Percentiles rank a stretch among this genome's conserved stretches.
Conservation (phyloP, 306 rosid species). For the Trichosanthes cucumerina region DNA sequence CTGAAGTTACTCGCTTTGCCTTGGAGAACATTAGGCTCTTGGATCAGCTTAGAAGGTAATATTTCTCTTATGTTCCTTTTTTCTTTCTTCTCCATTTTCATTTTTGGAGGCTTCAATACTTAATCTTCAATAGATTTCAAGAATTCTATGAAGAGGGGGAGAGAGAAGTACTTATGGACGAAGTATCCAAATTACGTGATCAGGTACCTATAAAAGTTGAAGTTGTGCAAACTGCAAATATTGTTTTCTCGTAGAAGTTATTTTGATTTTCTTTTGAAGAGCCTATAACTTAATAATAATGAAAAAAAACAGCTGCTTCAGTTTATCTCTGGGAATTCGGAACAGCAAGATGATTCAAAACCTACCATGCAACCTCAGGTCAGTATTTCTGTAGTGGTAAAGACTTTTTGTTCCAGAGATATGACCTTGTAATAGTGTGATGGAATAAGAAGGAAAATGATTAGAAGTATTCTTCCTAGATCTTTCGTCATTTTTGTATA, state of each 20-base stretch:
- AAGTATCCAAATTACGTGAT: slow-evolving; percentile 59
- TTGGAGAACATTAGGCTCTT: slow-evolving; percentile 85
- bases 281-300: not conserved
- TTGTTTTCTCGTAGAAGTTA: not conserved
- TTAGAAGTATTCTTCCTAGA: not conserved
- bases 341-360: slow-evolving; percentile 25
- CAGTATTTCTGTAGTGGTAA: slow-evolving; percentile 11
- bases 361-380: slow-evolving; percentile 46
- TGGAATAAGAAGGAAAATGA: not conserved
- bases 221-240: not conserved
- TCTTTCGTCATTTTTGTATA: not conserved
- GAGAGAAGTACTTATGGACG: slow-evolving; percentile 64
- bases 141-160: slow-evolving; percentile 95
- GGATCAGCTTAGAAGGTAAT: slow-evolving; percentile 85
- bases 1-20: slow-evolving; percentile 95
- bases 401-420: not conserved
- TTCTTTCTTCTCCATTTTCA: slow-evolving; percentile 6
- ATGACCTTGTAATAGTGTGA: not conserved
- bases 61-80: not conserved
- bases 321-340: slow-evolving; percentile 46
- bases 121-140: slow-evolving; percentile 51
- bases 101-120: not conserved
- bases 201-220: slow-evolving; percentile 40
- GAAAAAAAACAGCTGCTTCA: slow-evolving; percentile 53
- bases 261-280: not conserved